Evolutionary conservation across 176 grass and related monocot genomes (phyloP), one percentile per base, ranked within the genome.

Genomic region (Ensete glaucum): DNA sequence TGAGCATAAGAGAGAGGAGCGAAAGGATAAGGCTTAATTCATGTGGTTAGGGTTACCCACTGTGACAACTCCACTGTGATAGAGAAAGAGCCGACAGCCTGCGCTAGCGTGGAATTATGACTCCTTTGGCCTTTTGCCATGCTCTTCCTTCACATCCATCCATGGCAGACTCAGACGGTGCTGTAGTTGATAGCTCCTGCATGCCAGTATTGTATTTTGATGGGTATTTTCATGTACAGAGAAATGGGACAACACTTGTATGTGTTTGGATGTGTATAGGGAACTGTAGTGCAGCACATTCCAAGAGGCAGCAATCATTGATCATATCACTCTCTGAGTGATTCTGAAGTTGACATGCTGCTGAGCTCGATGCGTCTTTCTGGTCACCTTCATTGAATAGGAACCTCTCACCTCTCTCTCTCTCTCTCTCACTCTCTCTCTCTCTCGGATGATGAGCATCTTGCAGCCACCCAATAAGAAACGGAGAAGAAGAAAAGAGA

Each of bases 261-360:
- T 34, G 29, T 34, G 29, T 34, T 34, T 43, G 34, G 34, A 43
- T 43, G 34, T 43, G 34, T 6, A 43, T 43, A 43, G 6, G 34
- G 34, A 43, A 43, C 34, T 43, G 34, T 43, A 43, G 34, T 5
- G 34, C 34, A 43, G 5, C 54, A 17, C 16, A 17, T 13, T 58
- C 54, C 54, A 58, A 13, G 54, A 58, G 54, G 14, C 54, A 58
- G 71, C 52, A 73, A 73, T 73, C 51, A 73, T 73, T 73, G 71
- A 26, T 53, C 5, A 25, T 22, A 26, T 73, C 51, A 73, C 9
- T 54, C 52, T 54, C 12, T 73, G 52, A 54, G 50, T 55, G n/a
- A 54, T 54, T 49, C 24, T 9, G n/a, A 3, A 70, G 67, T 70
- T 70, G 43, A 70, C 67, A 12, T 70, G 52, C 71, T 73, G 71